Percentiles rank a stretch among this genome's conserved stretches.
Conservation (phyloP, 441 rosid genomes). For the Euphorbia celastroides region DNA sequence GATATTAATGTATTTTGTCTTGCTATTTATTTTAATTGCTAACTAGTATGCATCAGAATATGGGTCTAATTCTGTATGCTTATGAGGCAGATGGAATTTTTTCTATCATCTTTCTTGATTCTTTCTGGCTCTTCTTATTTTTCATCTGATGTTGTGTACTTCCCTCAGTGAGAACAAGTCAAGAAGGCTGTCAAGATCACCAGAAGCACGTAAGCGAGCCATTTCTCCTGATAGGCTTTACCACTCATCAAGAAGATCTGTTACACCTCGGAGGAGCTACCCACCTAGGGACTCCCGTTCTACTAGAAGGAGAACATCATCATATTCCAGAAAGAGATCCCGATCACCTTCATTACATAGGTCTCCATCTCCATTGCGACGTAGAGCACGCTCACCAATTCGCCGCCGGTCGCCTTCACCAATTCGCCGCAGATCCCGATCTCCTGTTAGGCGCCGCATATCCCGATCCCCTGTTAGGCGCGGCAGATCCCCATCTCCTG, state of each 20-base stretch:
- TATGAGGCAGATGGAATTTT: background rate
- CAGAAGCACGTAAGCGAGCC: conserved; percentile 28
- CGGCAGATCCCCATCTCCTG: conserved; percentile 25
- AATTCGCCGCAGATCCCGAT: conserved; percentile 31
- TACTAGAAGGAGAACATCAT: conserved; percentile 41
- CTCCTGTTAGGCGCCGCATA: conserved; percentile 36
- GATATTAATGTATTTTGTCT: conserved; percentile 8
- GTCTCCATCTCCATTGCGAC: conserved; percentile 24
- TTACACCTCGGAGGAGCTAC: conserved; percentile 34
- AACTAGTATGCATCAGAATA: background rate
- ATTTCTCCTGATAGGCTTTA: conserved; percentile 31
- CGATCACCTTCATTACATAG: conserved; percentile 26
- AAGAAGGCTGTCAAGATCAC: conserved; percentile 70
- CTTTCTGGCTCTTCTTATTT: background rate
- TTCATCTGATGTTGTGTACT: conserved; percentile 18
- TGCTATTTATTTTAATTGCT: background rate
- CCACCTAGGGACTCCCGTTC: conserved; percentile 42
- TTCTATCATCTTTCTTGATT: background rate
- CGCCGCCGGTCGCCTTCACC: conserved; percentile 33
- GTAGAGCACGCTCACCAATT: conserved; percentile 22
- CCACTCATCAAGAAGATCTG: conserved; percentile 39
- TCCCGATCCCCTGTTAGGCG: conserved; percentile 37
- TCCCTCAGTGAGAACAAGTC: conserved; percentile 40
- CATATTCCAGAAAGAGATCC: conserved; percentile 32
- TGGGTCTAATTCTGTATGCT: background rate